Base-by-base conservation (phyloP, 495 filamentous ascomycete species). In the Aspergillus sclerotiicarbonarius region DNA sequence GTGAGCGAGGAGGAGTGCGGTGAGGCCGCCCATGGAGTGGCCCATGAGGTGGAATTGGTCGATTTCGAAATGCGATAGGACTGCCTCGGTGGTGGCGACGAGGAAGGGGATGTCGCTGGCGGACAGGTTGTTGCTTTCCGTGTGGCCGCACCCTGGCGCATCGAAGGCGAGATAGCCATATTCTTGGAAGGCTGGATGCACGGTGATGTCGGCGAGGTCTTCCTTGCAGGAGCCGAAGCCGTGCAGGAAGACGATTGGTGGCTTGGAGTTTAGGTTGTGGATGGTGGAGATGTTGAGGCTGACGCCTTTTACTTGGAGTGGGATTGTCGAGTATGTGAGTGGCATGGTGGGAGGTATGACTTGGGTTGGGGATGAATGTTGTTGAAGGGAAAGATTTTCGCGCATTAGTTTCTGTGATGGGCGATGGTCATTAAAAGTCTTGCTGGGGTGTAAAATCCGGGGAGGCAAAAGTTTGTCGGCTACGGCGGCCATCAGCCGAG, bases 1-100 rank as follows among this genome's bases (percentile, higher is more conserved):
- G 12, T 60, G 50, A 9, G 67, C 67, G 12, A 67, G 61, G 10
- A 66, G 37, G 3, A 69, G 62, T 0, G 64, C 67, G 9, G 67
- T 65, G 0, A 69, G 54, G 0, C 69, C 69, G 13, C 69, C 67
- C 67, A 71, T 71, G 6, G 64, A 71, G 48, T 69, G 69, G 46
- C 67, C 67, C 4, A 67, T 67, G 1, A 71, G 32, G 16, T 69
- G 67, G 56, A 69, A 63, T 29, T 53, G 20, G 41, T 37, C 49
- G 37, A 71, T 65, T 9, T 58, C 43, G 55, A 64, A 69, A 44
- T 63, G 54, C 4, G 51, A 25, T 0, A 71, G 63, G 4, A 69
- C 21, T 0, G 59, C 63, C 49, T 62, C 46, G 9, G 64, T 63
- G 15, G 64, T 67, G 19, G 57, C 59, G 50, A 71, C 63, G 1